phyloP scores from a whole-genome alignment of 345 rosid species.

The Luvunga scandens region DNA sequence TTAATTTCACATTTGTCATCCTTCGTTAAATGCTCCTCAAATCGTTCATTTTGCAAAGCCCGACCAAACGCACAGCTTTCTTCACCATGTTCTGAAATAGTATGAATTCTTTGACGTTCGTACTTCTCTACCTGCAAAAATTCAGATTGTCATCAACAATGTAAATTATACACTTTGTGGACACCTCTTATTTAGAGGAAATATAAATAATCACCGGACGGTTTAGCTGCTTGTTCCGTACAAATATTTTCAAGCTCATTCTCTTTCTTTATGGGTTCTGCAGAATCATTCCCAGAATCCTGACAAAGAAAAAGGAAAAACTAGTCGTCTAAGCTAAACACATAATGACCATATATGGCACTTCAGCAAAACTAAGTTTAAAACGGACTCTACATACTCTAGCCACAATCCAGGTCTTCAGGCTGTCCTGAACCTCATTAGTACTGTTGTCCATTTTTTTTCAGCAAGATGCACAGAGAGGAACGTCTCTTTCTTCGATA shows the following conservation, averaged over 20 bases:
- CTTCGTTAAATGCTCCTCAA: conserved; percentile 25
- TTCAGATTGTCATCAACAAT: conserved; percentile 17
- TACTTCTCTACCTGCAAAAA: conserved; percentile 57
- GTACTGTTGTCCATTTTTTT: conserved; percentile 38
- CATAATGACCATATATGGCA: not conserved
- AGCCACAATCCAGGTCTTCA: conserved; percentile 45
- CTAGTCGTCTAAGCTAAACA: not conserved
- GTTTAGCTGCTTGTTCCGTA: conserved; percentile 65
- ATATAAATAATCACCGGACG: conserved; percentile 38
- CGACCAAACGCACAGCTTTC: conserved; percentile 17
- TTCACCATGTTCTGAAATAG: not conserved
- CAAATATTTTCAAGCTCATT: conserved; percentile 69
- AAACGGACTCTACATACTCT: conserved; percentile 31
- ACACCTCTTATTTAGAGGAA: not conserved
- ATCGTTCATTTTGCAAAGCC: conserved; percentile 17
- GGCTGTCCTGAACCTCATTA: conserved; percentile 44
- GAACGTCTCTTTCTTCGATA: conserved; percentile 6
- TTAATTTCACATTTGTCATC: conserved; percentile 44
- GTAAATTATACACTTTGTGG: too few species aligned
- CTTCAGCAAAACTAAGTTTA: not conserved
- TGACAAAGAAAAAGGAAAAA: conserved; percentile 30
- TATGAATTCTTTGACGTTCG: conserved; percentile 17
- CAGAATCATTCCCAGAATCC: conserved; percentile 35
- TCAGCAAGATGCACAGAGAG: conserved; percentile 70
- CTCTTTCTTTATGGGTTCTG: conserved; percentile 39